A percentile compares a stretch with the other conserved stretches of the same genome.
These are phyloP conservation scores for Venturia aucupariae DNA, from an alignment of 2,329 filamentous ascomycete genomes.

Conservation along the genomic window DNA sequence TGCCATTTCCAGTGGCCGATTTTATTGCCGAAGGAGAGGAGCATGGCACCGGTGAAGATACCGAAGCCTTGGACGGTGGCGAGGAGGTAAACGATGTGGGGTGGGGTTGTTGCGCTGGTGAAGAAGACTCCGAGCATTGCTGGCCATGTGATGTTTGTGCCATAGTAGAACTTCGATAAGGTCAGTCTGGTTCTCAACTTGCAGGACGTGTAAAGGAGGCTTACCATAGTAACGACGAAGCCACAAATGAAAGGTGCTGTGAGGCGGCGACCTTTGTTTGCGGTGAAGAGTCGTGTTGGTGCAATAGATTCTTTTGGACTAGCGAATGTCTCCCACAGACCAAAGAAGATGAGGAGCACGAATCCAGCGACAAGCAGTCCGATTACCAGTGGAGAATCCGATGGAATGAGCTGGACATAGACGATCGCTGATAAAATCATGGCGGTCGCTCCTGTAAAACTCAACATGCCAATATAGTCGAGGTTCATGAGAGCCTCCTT, in stretches of 20 bases:
- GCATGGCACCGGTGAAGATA: conserved; percentile 9
- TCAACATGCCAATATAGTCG: too few relatives aligned
- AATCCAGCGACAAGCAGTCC: conserved; percentile 24
- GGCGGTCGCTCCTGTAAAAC: too few relatives aligned
- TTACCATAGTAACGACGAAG: conserved; percentile 40
- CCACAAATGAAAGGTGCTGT: conserved; percentile 38
- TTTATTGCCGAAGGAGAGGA: conserved; percentile 30
- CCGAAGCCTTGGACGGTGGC: conserved; percentile 38
- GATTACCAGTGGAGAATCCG: too few relatives aligned
- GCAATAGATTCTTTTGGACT: conserved; percentile 28
- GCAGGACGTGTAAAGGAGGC: conserved; percentile 17
- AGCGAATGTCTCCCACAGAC: conserved; percentile 23
- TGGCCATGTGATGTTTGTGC: conserved; percentile 37
- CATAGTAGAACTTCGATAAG: background rate
- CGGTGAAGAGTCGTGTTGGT: conserved; percentile 37
- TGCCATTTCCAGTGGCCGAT: conserved; percentile 41
- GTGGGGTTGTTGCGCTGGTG: conserved; percentile 25
- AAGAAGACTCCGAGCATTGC: conserved; percentile 41
- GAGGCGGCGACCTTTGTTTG: conserved; percentile 37
- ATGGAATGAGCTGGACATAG: too few relatives aligned
- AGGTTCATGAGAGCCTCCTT: too few relatives aligned
- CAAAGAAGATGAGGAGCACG: conserved; percentile 23
- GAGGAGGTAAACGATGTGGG: conserved; percentile 26
- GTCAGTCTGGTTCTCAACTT: background rate
- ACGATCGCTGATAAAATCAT: too few relatives aligned